phyloP scores from a whole-genome alignment of 345 rosid species.

The Linum lewisii region DNA sequence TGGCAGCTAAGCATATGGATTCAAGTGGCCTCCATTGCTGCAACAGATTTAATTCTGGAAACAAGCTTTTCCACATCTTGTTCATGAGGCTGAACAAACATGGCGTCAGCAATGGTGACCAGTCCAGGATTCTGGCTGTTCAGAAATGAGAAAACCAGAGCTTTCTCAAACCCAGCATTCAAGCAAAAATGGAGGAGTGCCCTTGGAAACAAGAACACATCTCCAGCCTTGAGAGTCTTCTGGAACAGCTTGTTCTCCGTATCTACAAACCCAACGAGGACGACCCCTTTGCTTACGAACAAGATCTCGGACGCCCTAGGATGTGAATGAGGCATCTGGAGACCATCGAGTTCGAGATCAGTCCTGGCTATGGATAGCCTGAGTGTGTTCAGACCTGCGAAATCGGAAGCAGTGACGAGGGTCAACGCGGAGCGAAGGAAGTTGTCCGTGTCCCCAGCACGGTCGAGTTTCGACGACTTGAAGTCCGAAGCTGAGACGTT shows the following conservation, averaged over 20 bases:
- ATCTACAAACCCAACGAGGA: conserved; percentile 64
- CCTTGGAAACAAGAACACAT: conserved; percentile 55
- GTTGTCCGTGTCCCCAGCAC: conserved; percentile 52
- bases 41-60: conserved; percentile 20
- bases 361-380: conserved; percentile 69
- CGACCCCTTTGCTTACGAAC: conserved; percentile 42
- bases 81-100: conserved; percentile 26
- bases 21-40: conserved; percentile 8
- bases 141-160: conserved; percentile 41
- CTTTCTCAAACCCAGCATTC: conserved; percentile 47
- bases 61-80: conserved; percentile 18
- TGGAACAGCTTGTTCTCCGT: conserved; percentile 43
- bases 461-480: conserved; percentile 40
- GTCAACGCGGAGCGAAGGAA: conserved; percentile 31
- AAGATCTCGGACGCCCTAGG: conserved; percentile 72
- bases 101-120: conserved; percentile 34
- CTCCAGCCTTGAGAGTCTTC: conserved; percentile 39
- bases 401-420: conserved; percentile 49
- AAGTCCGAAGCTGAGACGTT: conserved; percentile 49
- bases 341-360: conserved; percentile 53
- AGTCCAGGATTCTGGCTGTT: conserved; percentile 81
- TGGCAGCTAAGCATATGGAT: not conserved
- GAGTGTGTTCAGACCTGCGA: conserved; percentile 77
- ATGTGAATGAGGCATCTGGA: conserved; percentile 53
- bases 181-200: conserved; percentile 59